These are phyloP conservation scores for Trichoderma semiorbis DNA, from an alignment of 2,329 filamentous ascomycete genomes.

Conservation along the genomic window DNA sequence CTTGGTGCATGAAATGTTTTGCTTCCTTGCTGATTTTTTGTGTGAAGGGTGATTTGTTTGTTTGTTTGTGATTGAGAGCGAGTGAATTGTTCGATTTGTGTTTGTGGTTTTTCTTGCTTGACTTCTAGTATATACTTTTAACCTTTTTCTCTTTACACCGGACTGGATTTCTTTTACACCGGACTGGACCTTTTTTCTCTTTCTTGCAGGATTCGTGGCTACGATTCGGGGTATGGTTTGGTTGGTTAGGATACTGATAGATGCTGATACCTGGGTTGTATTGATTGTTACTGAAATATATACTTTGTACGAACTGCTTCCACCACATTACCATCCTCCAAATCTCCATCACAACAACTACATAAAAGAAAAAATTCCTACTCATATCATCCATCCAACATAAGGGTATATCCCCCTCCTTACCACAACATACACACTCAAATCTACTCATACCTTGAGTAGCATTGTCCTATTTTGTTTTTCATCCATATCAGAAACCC, in stretches of 20 bases:
- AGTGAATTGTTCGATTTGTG: not conserved
- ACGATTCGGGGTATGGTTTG: not conserved
- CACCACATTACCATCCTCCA: not conserved
- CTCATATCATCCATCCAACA: not conserved
- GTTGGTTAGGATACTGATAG: slow-evolving; percentile 4
- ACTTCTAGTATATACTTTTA: not conserved
- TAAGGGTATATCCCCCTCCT: not conserved
- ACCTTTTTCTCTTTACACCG: not conserved
- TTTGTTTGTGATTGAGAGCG: not conserved
- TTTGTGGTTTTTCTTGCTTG: not conserved
- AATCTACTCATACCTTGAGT: not conserved
- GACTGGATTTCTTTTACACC: not conserved
- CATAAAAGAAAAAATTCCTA: not conserved
- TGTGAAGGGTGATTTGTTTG: not conserved
- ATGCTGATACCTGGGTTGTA: slow-evolving; percentile 13
- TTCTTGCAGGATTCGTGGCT: not conserved
- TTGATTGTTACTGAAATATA: not conserved
- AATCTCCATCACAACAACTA: not conserved
- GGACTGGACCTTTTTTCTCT: not conserved
- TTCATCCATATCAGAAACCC: not conserved
- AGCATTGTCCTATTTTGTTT: not conserved
- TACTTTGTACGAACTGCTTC: not conserved
- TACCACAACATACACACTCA: not conserved
- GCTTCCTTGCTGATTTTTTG: not conserved
- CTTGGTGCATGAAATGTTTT: slow-evolving; percentile 6